Evolutionary conservation across 176 grass and related monocot genomes (phyloP).

Genomic region (Carex scoparia): DNA sequence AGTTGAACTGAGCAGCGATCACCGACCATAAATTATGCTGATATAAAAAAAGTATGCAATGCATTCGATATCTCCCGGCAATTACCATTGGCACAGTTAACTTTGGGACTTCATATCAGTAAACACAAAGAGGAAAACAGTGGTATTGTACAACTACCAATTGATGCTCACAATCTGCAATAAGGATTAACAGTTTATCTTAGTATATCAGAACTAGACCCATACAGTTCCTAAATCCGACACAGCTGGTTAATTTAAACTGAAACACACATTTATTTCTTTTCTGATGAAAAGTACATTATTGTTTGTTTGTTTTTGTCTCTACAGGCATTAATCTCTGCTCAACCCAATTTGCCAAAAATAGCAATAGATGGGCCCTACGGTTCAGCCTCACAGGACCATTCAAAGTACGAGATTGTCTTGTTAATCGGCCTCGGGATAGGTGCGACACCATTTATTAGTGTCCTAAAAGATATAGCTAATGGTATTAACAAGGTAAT

Average conservation of each 20-base stretch:
- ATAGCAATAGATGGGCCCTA: constrained; percentile 71
- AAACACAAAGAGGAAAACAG: background rate
- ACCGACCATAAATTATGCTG: background rate
- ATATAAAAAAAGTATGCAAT: background rate
- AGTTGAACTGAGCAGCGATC: background rate
- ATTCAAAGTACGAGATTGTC: constrained; percentile 84
- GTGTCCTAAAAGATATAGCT: constrained; percentile 70
- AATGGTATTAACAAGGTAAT: constrained; percentile 33
- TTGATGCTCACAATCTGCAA: background rate
- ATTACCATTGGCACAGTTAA: background rate
- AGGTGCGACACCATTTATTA: constrained; percentile 80
- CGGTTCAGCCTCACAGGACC: constrained; percentile 89
- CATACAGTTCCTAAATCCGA: too few species aligned
- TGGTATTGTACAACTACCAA: background rate
- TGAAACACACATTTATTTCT: background rate
- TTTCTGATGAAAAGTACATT: background rate
- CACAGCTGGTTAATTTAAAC: too few species aligned
- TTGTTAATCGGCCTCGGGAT: constrained; percentile 92
- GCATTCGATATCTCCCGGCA: background rate
- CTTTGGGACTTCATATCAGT: background rate
- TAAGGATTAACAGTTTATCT: background rate
- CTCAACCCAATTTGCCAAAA: constrained; percentile 33
- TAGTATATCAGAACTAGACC: background rate
- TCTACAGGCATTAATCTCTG: constrained; percentile 36
- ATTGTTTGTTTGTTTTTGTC: background rate